phyloP scores from a whole-genome alignment of 2,329 filamentous ascomycete species.

The Trichothecium roseum region DNA sequence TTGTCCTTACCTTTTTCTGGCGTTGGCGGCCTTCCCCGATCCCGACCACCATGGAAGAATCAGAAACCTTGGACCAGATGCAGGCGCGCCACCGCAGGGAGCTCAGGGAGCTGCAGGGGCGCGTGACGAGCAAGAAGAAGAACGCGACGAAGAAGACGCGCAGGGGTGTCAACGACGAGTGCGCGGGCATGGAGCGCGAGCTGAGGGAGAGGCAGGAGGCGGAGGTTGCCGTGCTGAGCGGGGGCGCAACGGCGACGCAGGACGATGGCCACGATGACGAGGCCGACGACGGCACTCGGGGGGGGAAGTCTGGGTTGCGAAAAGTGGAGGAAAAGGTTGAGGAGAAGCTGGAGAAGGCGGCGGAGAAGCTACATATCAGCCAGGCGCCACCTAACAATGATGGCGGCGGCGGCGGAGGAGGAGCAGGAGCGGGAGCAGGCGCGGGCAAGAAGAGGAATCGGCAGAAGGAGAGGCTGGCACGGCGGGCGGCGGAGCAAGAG shows the following conservation, averaged over 20 bases:
- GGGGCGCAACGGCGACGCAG: constrained; percentile 8
- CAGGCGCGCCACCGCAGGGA: constrained; percentile 79
- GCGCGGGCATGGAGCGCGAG: constrained; percentile 57
- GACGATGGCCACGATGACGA: constrained; percentile 14
- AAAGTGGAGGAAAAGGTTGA: constrained; percentile 9
- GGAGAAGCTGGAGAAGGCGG: constrained; percentile 10
- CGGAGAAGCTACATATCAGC: constrained; percentile 12
- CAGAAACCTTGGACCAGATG: constrained; percentile 61
- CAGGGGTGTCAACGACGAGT: constrained; percentile 67
- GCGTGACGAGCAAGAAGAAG: constrained; percentile 93
- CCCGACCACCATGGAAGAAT: constrained; percentile 14
- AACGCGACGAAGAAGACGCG: constrained; percentile 80
- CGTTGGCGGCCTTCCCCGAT: too few relatives aligned
- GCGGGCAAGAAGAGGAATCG: constrained; percentile 58
- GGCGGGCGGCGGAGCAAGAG: constrained; percentile 76
- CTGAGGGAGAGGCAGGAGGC: constrained; percentile 56
- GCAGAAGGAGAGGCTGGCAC: constrained; percentile 82
- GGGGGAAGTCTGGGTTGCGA: constrained; percentile 4
- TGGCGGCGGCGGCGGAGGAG: not conserved
- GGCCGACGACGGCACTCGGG: constrained; percentile 7
- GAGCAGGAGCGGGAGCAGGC: constrained; percentile 6
- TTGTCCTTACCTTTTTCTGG: too few relatives aligned
- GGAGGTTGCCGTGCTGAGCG: constrained; percentile 40
- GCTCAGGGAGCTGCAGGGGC: constrained; percentile 72
- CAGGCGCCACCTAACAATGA: constrained; percentile 6